Evolutionary conservation across 2,329 filamentous ascomycete genomes (phyloP).

Genomic region (Thelonectria discophora): DNA sequence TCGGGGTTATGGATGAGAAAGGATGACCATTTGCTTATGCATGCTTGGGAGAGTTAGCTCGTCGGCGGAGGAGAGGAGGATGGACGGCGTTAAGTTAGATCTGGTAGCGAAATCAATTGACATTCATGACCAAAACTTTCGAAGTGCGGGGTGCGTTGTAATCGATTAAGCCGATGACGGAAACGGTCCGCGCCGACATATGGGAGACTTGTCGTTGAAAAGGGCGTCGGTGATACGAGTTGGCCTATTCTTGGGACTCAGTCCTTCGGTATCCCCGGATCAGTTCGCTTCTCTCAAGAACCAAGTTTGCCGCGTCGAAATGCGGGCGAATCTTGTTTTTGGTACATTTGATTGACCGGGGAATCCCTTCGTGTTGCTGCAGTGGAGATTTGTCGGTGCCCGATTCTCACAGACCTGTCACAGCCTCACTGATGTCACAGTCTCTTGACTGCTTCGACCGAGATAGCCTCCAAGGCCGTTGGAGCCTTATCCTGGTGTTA

Average conservation of each 20-base stretch:
- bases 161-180: conserved; percentile 8
- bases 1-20: conserved; percentile 4
- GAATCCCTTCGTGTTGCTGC: conserved; percentile 4
- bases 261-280: not conserved
- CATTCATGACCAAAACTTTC: conserved; percentile 32
- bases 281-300: not conserved
- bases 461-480: not conserved
- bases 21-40: conserved; percentile 17
- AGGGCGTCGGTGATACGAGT: too few relatives aligned
- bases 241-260: not conserved
- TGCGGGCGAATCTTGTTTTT: conserved; percentile 12
- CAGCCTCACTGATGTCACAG: conserved; percentile 3
- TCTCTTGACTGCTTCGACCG: not conserved
- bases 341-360: conserved; percentile 4
- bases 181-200: conserved; percentile 14
- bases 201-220: too few relatives aligned
- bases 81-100: conserved; percentile 5
- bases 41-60: not conserved
- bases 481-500: conserved; percentile 13
- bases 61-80: conserved; percentile 4
- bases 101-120: conserved; percentile 27
- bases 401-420: not conserved
- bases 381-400: conserved; percentile 14
- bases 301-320: not conserved
- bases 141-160: conserved; percentile 10